Percentiles rank a stretch among this genome's conserved stretches.
phyloP scores from a whole-genome alignment of 2,329 filamentous ascomycete genomes.

The Verticillium alfalfae region DNA sequence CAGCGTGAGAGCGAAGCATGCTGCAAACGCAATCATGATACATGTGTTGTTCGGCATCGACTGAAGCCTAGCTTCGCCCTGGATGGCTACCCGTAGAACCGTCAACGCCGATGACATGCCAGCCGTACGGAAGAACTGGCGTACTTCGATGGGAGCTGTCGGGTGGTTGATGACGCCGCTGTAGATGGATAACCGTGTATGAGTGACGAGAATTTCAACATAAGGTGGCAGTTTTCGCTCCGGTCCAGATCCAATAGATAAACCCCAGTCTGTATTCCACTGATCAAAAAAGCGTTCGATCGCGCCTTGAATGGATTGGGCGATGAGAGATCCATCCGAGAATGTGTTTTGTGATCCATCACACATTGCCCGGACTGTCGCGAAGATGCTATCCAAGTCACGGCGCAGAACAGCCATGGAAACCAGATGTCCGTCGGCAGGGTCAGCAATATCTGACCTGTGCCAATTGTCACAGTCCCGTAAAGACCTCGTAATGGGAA shows the following conservation, averaged over 20 bases:
- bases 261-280: constrained; percentile 60
- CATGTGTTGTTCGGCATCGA: constrained; percentile 77
- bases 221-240: constrained; percentile 61
- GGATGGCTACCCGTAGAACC: constrained; percentile 67
- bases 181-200: constrained; percentile 70
- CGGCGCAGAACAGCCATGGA: constrained; percentile 66
- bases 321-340: constrained; percentile 46
- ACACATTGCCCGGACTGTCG: constrained; percentile 52
- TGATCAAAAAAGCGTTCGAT: constrained; percentile 62
- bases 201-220: constrained; percentile 68
- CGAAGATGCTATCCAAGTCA: constrained; percentile 56
- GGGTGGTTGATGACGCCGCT: constrained; percentile 70
- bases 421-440: constrained; percentile 64
- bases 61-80: constrained; percentile 62
- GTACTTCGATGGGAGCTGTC: constrained; percentile 63
- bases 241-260: constrained; percentile 49
- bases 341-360: constrained; percentile 46
- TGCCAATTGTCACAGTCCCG: constrained; percentile 68
- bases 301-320: constrained; percentile 50
- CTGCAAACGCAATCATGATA: constrained; percentile 74
- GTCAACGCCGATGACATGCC: constrained; percentile 69
- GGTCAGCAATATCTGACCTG: constrained; percentile 54
- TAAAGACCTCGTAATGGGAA: constrained; percentile 61
- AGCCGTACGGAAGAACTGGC: constrained; percentile 67
- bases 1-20: constrained; percentile 62